Evolutionary conservation across 192 early-diverging fungal genomes (phyloP).

Genomic region (Linnemannia elongata): DNA sequence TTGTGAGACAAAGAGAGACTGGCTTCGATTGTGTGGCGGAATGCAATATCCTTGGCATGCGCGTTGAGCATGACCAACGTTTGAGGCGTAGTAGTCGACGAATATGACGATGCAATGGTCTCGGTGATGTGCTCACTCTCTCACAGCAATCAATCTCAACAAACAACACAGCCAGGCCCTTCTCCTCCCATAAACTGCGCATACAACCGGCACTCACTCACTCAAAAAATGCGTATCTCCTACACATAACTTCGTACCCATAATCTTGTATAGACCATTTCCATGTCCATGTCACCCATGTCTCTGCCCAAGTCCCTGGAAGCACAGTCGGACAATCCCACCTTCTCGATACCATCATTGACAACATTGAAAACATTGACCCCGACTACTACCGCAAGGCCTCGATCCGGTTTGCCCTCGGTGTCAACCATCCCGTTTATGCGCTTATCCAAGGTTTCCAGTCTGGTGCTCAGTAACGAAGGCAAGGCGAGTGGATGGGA

Average conservation of each 20-base stretch:
- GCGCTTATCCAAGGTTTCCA: conserved; percentile 14
- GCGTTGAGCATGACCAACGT: conserved; percentile 3
- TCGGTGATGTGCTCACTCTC: neutral
- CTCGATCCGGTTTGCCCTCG: conserved; percentile 72
- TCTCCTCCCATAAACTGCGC: neutral
- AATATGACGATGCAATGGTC: neutral
- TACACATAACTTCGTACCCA: neutral
- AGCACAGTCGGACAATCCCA: conserved; percentile 79
- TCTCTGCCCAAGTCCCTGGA: conserved; percentile 63
- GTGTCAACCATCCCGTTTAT: conserved; percentile 62
- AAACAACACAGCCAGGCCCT: neutral
- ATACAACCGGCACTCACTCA: neutral
- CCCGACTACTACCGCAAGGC: conserved; percentile 75
- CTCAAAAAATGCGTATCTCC: neutral
- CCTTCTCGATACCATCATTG: conserved; percentile 76
- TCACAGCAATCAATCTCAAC: neutral
- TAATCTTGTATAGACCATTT: conserved; percentile 69
- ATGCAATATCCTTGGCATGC: conserved; percentile 4
- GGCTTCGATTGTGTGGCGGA: neutral
- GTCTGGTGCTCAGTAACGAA: neutral
- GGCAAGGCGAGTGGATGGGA: neutral
- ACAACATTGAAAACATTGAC: conserved; percentile 74
- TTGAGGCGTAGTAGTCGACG: neutral
- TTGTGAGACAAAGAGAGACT: neutral
- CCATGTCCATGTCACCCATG: conserved; percentile 83